Evolutionary conservation across 257 asterid species (phyloP).

Genomic region (Knoxia roxburghii): DNA sequence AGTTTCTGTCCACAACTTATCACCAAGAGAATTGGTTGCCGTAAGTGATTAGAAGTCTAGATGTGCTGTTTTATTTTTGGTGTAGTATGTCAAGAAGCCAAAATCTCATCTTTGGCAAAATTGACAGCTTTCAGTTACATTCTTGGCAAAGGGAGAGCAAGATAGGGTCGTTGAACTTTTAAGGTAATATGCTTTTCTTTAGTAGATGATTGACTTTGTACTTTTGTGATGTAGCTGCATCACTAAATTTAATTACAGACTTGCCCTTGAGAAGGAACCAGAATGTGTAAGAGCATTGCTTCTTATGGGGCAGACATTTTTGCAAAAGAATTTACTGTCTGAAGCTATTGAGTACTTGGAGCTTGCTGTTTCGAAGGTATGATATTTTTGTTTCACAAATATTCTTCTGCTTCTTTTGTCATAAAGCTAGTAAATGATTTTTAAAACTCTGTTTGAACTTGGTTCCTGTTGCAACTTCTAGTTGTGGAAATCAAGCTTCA

Average conservation of each 20-base stretch:
- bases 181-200: conserved; percentile 38
- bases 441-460: not conserved
- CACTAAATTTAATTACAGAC: conserved; percentile 46
- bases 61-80: not conserved
- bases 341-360: conserved; percentile 70
- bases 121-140: conserved; percentile 57
- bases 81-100: not conserved
- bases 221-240: conserved; percentile 25
- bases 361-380: conserved; percentile 62
- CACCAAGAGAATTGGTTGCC: conserved; percentile 60
- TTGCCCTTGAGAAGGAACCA: conserved; percentile 86
- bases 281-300: conserved; percentile 66
- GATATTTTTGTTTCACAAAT: conserved; percentile 16
- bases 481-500: not conserved
- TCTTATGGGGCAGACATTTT: conserved; percentile 61
- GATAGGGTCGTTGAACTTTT: conserved; percentile 51
- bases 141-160: conserved; percentile 41
- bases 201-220: conserved; percentile 14
- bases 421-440: not conserved
- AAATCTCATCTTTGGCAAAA: conserved; percentile 16
- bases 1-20: conserved; percentile 42
- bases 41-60: conserved; percentile 37
- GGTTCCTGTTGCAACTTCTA: not conserved
- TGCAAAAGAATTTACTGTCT: conserved; percentile 41
- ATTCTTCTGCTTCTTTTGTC: conserved; percentile 4